Conservation (phyloP, 345 rosid genomes). For the Aquilaria yunnanensis region DNA sequence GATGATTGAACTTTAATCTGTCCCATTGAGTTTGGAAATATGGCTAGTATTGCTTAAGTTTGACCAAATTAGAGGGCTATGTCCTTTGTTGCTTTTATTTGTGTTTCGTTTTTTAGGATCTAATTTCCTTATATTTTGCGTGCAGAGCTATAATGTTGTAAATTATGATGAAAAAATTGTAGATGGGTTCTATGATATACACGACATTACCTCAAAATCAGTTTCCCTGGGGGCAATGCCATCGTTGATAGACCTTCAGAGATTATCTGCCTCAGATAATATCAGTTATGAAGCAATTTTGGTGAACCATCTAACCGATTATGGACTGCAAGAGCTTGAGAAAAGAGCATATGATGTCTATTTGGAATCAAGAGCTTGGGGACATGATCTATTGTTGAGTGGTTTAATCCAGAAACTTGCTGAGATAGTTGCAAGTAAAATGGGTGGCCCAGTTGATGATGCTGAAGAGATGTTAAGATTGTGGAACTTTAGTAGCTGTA, state of each 20-base stretch:
- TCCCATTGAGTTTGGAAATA: no score
- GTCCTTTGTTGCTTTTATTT: neutral
- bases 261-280: constrained; percentile 51
- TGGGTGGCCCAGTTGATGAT: constrained; percentile 92
- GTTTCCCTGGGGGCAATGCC: constrained; percentile 73
- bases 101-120: neutral
- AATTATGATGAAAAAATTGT: constrained; percentile 73
- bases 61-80: no score
- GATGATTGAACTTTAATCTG: no score
- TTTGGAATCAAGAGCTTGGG: constrained; percentile 38
- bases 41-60: no score
- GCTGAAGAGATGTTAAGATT: constrained; percentile 72
- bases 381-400: constrained; percentile 35
- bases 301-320: constrained; percentile 75
- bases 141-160: constrained; percentile 78
- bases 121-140: constrained; percentile 1
- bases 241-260: constrained; percentile 73
- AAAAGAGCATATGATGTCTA: constrained; percentile 37
- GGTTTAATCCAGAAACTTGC: constrained; percentile 81
- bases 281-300: constrained; percentile 69
- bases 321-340: constrained; percentile 73
- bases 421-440: constrained; percentile 75
- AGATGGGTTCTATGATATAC: constrained; percentile 91
- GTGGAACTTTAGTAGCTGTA: constrained; percentile 63
- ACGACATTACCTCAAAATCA: constrained; percentile 57